These are phyloP conservation scores for Pleurotus sapidus DNA, from an alignment of 768 basidiomycete species.

Conservation along the genomic window DNA sequence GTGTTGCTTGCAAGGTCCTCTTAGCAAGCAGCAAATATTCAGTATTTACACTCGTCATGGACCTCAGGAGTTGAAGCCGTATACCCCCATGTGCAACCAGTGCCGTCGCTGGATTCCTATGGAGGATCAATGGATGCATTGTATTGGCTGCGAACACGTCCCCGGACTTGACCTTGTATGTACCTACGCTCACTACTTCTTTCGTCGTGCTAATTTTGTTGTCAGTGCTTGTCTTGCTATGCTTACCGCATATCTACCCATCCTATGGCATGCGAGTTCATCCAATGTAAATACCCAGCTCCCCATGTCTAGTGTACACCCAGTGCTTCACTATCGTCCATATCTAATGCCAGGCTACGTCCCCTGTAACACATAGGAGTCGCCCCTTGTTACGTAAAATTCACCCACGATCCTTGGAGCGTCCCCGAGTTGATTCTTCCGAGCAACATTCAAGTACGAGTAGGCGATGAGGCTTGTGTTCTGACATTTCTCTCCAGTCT, in stretches of 20 bases:
- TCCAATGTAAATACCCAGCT: background rate
- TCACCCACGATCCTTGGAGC: no score
- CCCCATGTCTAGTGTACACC: background rate
- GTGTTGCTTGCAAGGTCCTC: background rate
- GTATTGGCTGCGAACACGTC: slow-evolving; percentile 1
- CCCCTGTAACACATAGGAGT: no score
- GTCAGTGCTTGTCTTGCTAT: background rate
- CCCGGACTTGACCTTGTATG: slow-evolving; percentile 2
- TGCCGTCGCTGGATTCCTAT: background rate
- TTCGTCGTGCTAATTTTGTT: background rate
- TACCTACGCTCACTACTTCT: background rate
- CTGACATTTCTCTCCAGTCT: background rate
- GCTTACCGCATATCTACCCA: background rate
- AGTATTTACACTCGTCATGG: background rate
- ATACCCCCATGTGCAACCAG: background rate
- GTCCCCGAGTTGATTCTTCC: no score
- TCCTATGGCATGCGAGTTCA: background rate
- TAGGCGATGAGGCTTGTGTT: no score
- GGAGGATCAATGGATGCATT: slow-evolving; percentile 1
- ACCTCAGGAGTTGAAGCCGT: background rate
- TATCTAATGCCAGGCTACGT: no score
- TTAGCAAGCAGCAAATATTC: background rate
- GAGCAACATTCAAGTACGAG: no score
- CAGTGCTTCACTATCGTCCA: no score
- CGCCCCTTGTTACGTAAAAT: no score